Percentiles rank a stretch among this genome's conserved stretches.
Evolutionary conservation across 2,329 filamentous ascomycete species (phyloP).

Genomic region (Cercospora beticola): DNA sequence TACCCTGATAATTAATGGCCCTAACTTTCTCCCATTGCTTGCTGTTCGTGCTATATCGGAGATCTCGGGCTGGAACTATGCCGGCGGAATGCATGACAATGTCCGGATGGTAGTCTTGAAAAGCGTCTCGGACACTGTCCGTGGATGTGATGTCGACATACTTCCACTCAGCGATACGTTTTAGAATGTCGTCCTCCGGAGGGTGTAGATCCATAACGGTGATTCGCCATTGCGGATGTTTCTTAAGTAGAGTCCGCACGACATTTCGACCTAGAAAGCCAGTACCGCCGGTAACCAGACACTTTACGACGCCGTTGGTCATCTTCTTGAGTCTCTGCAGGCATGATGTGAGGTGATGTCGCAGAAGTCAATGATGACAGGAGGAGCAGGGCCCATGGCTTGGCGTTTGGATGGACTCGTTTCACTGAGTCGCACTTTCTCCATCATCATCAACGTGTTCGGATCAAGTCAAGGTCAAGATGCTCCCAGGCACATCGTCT

Average conservation of each 20-base stretch:
- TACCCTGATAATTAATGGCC: constrained; percentile 87
- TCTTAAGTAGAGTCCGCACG: constrained; percentile 41
- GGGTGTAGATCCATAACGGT: constrained; percentile 45
- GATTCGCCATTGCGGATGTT: constrained; percentile 41
- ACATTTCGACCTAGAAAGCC: constrained; percentile 49
- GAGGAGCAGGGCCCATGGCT: neutral
- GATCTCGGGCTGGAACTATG: constrained; percentile 42
- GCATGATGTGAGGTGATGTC: neutral
- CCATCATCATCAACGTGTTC: neutral
- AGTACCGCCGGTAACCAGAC: constrained; percentile 50
- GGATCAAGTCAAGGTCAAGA: neutral
- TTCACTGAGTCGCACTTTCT: neutral
- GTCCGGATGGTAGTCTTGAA: constrained; percentile 66
- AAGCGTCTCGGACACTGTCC: constrained; percentile 42
- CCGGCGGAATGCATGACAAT: constrained; percentile 87
- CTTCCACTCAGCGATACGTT: constrained; percentile 36
- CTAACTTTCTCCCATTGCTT: constrained; percentile 60
- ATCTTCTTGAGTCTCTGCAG: constrained; percentile 21
- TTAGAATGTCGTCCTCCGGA: constrained; percentile 24
- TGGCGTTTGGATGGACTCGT: neutral
- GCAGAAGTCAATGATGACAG: neutral
- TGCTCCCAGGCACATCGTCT: neutral
- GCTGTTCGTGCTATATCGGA: constrained; percentile 42
- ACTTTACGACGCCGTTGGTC: constrained; percentile 27
- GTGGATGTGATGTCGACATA: constrained; percentile 44